A percentile compares a stretch with the other conserved stretches of the same genome.
Conservation (phyloP, 495 filamentous ascomycete genomes). For the Tuber magnatum region DNA sequence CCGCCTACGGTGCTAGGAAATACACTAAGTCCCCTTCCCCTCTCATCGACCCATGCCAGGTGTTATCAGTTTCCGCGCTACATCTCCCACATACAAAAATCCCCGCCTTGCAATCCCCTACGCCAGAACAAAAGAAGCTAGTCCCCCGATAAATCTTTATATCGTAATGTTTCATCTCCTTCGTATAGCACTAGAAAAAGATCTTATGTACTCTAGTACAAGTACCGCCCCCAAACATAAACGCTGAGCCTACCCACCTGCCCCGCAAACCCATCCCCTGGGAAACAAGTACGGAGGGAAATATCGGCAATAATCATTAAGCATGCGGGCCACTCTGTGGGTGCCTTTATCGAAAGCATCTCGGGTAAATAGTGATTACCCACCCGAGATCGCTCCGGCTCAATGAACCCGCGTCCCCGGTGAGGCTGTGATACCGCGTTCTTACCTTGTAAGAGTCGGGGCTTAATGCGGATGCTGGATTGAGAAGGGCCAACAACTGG, state of each 20-base stretch:
- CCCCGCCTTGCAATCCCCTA: not conserved
- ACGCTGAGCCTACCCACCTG: too few relatives aligned
- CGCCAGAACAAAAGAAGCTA: not conserved
- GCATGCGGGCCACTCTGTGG: not conserved
- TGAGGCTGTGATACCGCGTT: not conserved
- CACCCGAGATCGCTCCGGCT: not conserved
- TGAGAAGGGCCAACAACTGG: not conserved
- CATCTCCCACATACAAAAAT: not conserved
- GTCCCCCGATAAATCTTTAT: not conserved
- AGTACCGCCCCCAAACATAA: not conserved
- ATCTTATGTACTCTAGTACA: too few relatives aligned
- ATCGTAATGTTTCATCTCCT: not conserved
- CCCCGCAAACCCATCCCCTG: not conserved
- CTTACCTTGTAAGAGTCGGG: not conserved
- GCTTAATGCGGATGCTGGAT: not conserved
- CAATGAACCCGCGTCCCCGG: not conserved
- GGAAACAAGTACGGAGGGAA: not conserved
- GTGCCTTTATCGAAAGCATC: not conserved
- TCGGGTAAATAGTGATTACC: not conserved
- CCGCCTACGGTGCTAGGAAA: too few relatives aligned
- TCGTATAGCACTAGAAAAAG: not conserved
- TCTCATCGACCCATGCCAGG: too few relatives aligned
- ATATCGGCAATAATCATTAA: not conserved
- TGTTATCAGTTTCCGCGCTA: not conserved
- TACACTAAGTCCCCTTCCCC: too few relatives aligned